A percentile compares a stretch with the other conserved stretches of the same genome.
Evolutionary conservation across 78 protist species (phyloP).

Genomic region (Planoprotostelium fungivorum): DNA sequence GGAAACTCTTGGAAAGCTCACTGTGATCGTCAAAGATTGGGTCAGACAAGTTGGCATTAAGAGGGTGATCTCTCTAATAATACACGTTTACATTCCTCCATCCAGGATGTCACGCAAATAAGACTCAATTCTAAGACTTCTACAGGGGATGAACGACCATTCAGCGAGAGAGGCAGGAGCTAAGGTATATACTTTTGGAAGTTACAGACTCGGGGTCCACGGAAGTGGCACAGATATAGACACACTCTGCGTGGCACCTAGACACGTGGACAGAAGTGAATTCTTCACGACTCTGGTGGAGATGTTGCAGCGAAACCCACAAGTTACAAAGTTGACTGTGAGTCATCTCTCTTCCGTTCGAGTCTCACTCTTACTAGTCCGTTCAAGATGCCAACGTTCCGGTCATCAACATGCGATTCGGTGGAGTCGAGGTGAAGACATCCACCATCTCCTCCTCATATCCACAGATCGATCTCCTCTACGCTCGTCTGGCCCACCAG

Average conservation of each 20-base stretch:
- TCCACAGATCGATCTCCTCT: conserved; percentile 86
- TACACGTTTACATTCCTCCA: neutral
- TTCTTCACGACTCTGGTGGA: conserved; percentile 72
- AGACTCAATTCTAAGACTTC: neutral
- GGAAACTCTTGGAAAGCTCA: conserved; percentile 60
- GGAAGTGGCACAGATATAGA: conserved; percentile 93
- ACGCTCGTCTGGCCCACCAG: conserved; percentile 62
- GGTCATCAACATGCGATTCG: conserved; percentile 81
- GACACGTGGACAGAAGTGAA: conserved; percentile 61
- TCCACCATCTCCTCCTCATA: neutral
- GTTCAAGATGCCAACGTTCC: conserved; percentile 93
- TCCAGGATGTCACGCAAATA: neutral
- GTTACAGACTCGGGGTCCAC: conserved; percentile 94
- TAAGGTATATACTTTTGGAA: conserved; percentile 90
- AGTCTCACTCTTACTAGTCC: conserved; percentile 5
- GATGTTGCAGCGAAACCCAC: conserved; percentile 46
- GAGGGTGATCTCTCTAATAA: conserved; percentile 12
- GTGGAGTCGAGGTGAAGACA: conserved; percentile 51
- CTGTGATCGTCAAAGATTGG: conserved; percentile 63
- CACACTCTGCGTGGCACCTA: conserved; percentile 87
- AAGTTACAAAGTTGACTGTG: conserved; percentile 61
- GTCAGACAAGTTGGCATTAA: conserved; percentile 18
- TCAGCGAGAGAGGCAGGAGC: conserved; percentile 47
- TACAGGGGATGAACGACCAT: conserved; percentile 32
- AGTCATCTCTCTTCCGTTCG: neutral